These are phyloP conservation scores for Epichloe gansuensis DNA, from an alignment of 2,329 filamentous ascomycete genomes.

Conservation along the genomic window DNA sequence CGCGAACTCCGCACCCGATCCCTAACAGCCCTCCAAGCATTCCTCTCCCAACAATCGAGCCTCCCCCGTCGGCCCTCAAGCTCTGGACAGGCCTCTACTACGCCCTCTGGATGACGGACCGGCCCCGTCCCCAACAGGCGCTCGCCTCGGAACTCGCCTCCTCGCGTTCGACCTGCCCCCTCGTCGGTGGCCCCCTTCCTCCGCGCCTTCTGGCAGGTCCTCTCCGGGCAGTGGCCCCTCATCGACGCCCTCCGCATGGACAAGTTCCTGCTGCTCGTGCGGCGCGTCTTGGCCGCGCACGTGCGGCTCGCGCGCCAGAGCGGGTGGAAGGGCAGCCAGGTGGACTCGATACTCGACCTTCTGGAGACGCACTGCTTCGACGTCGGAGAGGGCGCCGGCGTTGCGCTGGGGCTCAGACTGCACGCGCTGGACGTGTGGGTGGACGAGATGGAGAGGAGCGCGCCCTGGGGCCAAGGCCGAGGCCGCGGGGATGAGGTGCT, in stretches of 20 bases:
- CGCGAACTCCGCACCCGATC: conserved; percentile 66
- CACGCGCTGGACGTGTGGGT: conserved; percentile 87
- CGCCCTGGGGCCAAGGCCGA: conserved; percentile 24
- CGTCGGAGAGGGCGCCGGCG: conserved; percentile 31
- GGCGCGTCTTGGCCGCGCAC: conserved; percentile 63
- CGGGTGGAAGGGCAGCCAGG: conserved; percentile 19
- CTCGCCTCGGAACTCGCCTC: conserved; percentile 67
- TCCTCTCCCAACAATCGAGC: conserved; percentile 50
- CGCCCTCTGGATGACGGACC: conserved; percentile 88
- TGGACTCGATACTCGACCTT: conserved; percentile 16
- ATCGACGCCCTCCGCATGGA: conserved; percentile 73
- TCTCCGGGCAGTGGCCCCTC: conserved; percentile 58
- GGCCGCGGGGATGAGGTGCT: conserved; percentile 9
- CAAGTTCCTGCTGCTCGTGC: conserved; percentile 80
- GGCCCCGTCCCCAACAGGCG: conserved; percentile 73
- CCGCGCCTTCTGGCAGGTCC: conserved; percentile 58
- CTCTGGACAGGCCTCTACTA: conserved; percentile 95
- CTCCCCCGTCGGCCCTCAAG: conserved; percentile 68
- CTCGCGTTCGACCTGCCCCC: conserved; percentile 47
- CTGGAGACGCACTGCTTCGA: conserved; percentile 23
- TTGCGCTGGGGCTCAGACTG: conserved; percentile 74
- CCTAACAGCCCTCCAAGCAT: conserved; percentile 63
- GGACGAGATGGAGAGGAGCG: conserved; percentile 73
- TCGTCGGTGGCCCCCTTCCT: conserved; percentile 36
- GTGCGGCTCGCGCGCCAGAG: conserved; percentile 36